Percentiles rank a stretch among this genome's conserved stretches.
Evolutionary conservation across 2,329 filamentous ascomycete species (phyloP).

Genomic region (Xylaria sp.): DNA sequence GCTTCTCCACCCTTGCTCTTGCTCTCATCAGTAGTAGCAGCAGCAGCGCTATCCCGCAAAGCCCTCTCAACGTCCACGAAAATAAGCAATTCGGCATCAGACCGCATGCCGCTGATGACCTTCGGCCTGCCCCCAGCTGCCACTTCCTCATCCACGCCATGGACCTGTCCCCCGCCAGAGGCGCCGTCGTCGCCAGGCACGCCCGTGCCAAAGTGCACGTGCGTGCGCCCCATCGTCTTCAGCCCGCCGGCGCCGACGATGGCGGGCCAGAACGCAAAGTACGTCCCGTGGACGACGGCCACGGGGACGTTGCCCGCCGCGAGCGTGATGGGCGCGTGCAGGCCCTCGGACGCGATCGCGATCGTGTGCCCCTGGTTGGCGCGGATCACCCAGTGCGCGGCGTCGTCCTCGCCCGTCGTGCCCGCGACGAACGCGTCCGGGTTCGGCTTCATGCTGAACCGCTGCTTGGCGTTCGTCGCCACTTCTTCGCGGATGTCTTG

Average conservation of each 20-base stretch:
- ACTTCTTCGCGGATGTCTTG: constrained; percentile 78
- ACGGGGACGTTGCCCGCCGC: constrained; percentile 68
- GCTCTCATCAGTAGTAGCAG: too few species aligned
- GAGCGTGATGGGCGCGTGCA: constrained; percentile 75
- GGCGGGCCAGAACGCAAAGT: constrained; percentile 78
- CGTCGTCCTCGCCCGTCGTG: constrained; percentile 54
- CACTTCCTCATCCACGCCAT: constrained; percentile 33
- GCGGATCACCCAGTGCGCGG: constrained; percentile 83
- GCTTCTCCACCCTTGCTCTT: not conserved
- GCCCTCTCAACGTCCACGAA: constrained; percentile 78
- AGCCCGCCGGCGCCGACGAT: constrained; percentile 84
- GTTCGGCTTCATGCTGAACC: constrained; percentile 80
- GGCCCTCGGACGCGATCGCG: constrained; percentile 73
- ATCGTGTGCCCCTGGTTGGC: constrained; percentile 97
- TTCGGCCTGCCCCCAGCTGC: constrained; percentile 14
- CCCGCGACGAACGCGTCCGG: constrained; percentile 44
- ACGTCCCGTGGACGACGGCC: constrained; percentile 87
- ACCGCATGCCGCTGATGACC: constrained; percentile 84
- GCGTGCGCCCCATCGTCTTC: constrained; percentile 82
- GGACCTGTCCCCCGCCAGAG: constrained; percentile 35
- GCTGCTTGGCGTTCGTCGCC: constrained; percentile 84
- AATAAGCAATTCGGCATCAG: constrained; percentile 79
- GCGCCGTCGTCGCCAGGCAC: constrained; percentile 62
- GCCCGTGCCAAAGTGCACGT: constrained; percentile 89
- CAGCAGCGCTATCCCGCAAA: constrained; percentile 59